A percentile compares a stretch with the other conserved stretches of the same genome.
Evolutionary conservation across 169 alveolate genomes (phyloP).

Genomic region (Pseudocohnilembus persalinus): DNA sequence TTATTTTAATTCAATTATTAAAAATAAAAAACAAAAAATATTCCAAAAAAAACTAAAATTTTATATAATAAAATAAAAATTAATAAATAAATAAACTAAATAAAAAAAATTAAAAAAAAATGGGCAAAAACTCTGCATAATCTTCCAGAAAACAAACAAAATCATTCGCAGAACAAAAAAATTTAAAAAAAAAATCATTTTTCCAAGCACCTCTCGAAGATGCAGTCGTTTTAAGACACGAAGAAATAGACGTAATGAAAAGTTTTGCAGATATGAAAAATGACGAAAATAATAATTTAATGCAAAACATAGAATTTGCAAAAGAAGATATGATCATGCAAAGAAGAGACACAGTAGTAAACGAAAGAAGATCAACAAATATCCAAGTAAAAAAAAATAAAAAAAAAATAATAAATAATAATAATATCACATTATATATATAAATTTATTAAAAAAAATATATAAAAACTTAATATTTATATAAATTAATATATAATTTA

Average conservation of each 20-base stretch:
- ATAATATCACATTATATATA: no score
- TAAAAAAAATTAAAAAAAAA: no score
- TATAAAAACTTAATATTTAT: no score
- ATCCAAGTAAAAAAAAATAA: not conserved
- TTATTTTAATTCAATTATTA: no score
- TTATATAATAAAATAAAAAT: no score
- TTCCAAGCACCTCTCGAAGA: not conserved
- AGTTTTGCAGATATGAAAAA: not conserved
- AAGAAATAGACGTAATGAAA: not conserved
- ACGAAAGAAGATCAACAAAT: not conserved
- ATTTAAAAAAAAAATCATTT: not conserved
- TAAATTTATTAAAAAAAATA: no score
- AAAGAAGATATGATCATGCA: not conserved
- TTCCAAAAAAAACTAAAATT: not conserved
- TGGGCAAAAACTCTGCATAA: not conserved
- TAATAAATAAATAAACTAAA: not conserved
- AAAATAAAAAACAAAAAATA: no score
- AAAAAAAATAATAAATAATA: no score
- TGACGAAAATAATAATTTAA: no score
- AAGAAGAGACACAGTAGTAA: not conserved
- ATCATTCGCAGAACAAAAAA: not conserved
- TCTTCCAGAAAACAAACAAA: not conserved
- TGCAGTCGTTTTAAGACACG: not conserved
- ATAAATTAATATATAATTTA: no score
- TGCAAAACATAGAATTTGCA: not conserved